Base-by-base conservation (phyloP, 2,329 filamentous ascomycete species). In the Hypoxylon sp. region DNA sequence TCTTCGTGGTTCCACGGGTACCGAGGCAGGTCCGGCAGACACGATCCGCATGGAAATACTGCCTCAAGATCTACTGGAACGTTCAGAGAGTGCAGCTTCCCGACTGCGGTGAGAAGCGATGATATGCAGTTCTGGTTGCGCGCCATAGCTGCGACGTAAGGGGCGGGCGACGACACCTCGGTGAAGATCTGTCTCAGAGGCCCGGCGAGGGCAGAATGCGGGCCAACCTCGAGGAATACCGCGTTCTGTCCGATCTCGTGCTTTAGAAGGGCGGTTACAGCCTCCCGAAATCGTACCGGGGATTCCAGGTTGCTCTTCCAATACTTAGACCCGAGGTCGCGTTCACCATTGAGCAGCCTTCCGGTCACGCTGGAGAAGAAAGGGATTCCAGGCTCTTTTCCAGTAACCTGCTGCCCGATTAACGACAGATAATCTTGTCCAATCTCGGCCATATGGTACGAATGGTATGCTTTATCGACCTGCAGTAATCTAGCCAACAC, bases 381-480 rank as follows among this genome's bases (percentile, higher is more conserved):
- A 48, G 65, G 64, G 31, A 58, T 41, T 1, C n/a, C 26, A 2
- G 55, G 26, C 4, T 46, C 29, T 18, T 55, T 53, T 10, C 47
- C 48, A 10, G 42, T 47, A 13, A 65, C 13, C 7, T 57, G 35
- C 18, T 50, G 24, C 6, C 29, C 40, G 29, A 62, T 55, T 5
- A 59, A 37, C 8, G 46, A 27, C 2, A 58, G 35, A 40, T 69
- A 67, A 1, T 60, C 33, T 7, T 49, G 20, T 5, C 65, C 63
- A 42, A 66, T 42, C n/a, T 58, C 50, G 10, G 49, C 55, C 67
- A 69, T 69, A 23, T 68, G 67, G 15, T 65, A 56, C 0, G 73
- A 74, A 55, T 76, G 73, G 20, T 75, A 75, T 7, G 73, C 72
- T 23, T 58, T 70, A 23, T 70, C 64, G 9, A 72, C 69, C 20